A percentile compares a stretch with the other conserved stretches of the same genome.
phyloP scores from a whole-genome alignment of 208 protist species.

The Balamuthia mandrillaris region DNA sequence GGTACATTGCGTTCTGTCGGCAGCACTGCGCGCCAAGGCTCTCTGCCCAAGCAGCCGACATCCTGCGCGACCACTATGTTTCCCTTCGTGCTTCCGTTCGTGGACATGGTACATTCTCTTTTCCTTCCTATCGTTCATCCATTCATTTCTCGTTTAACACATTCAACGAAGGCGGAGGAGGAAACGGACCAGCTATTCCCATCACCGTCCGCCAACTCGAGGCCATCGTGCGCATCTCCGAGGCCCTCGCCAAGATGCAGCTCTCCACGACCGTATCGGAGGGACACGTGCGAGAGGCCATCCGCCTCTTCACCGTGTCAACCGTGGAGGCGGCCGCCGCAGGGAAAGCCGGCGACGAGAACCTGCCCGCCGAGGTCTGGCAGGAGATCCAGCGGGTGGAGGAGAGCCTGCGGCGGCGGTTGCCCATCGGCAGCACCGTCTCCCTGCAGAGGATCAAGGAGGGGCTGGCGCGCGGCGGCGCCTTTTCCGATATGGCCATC shows the following conservation, averaged over 20 bases:
- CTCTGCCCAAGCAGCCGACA: slow-evolving; percentile 82
- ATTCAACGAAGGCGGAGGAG: too few species aligned
- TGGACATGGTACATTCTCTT: too few species aligned
- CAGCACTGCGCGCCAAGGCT: slow-evolving; percentile 86
- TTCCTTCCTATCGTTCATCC: too few species aligned
- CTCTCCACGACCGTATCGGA: slow-evolving; percentile 62
- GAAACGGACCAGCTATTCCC: slow-evolving; percentile 68
- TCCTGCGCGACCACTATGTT: slow-evolving; percentile 93
- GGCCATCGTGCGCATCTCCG: slow-evolving; percentile 92
- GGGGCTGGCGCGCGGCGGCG: too few species aligned
- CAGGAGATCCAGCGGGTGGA: slow-evolving; percentile 4
- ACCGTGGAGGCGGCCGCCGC: slow-evolving; percentile 11
- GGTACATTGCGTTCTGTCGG: too few species aligned
- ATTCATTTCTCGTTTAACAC: neutral
- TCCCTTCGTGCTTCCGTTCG: slow-evolving; percentile 80
- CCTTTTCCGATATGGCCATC: neutral
- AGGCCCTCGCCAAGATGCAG: slow-evolving; percentile 93
- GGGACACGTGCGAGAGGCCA: slow-evolving; percentile 22
- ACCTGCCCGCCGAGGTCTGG: slow-evolving; percentile 10
- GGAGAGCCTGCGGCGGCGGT: neutral
- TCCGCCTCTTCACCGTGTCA: slow-evolving; percentile 27
- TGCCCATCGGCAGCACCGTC: slow-evolving; percentile 1
- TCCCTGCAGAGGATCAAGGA: too few species aligned
- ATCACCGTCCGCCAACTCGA: slow-evolving; percentile 91
- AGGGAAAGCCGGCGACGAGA: neutral